Evolutionary conservation across 371 early-diverging fungal species (phyloP).

Genomic region (Mucor racemosus): DNA sequence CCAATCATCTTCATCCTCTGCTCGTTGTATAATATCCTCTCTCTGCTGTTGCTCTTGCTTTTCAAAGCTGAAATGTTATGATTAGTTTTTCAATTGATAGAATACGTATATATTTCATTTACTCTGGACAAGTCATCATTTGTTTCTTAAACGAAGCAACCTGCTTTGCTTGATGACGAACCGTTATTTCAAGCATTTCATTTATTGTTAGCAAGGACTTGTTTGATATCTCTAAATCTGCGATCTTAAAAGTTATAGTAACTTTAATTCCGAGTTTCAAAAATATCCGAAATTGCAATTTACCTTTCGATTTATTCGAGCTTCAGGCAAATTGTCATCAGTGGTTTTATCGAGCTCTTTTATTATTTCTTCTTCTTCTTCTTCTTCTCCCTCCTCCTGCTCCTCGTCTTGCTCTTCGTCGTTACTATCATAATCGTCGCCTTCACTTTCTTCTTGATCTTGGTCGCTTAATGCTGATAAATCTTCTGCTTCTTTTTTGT

Average conservation of each 20-base stretch:
- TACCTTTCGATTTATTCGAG: constrained; percentile 45
- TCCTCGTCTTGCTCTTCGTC: not conserved
- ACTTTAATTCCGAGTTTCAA: not conserved
- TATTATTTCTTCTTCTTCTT: not conserved
- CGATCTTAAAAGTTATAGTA: constrained; percentile 34
- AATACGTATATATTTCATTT: not conserved
- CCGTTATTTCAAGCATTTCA: constrained; percentile 51
- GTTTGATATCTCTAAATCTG: constrained; percentile 56
- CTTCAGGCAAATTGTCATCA: constrained; percentile 21
- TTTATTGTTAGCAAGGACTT: constrained; percentile 49
- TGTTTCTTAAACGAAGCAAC: constrained; percentile 44
- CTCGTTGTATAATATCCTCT: not conserved
- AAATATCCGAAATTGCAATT: constrained; percentile 5
- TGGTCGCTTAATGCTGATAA: not conserved
- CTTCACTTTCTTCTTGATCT: not conserved
- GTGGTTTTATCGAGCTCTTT: not conserved
- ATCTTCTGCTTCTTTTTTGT: not conserved
- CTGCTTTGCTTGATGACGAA: constrained; percentile 49
- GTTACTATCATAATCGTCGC: no score
- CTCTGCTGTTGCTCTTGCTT: not conserved
- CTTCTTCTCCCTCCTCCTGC: not conserved
- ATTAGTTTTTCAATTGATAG: no score
- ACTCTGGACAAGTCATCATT: constrained; percentile 16
- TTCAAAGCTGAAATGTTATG: not conserved
- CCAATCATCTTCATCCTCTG: constrained; percentile 31